phyloP scores from a whole-genome alignment of 2,329 filamentous ascomycete species.

The Colletotrichum gigasporum region DNA sequence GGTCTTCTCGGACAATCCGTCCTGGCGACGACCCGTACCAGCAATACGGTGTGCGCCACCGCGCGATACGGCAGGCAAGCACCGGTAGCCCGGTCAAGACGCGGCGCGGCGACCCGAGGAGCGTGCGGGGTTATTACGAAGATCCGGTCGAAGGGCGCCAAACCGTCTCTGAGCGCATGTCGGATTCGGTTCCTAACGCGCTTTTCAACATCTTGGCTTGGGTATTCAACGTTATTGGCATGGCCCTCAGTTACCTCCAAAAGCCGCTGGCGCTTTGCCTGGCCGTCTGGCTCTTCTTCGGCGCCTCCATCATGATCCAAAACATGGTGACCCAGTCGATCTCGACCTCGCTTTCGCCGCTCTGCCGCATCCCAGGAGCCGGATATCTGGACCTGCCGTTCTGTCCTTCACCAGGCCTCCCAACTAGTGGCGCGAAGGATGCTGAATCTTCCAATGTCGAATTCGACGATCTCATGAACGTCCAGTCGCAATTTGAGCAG shows the following conservation, averaged over 20 bases:
- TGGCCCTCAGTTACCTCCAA: conserved; percentile 70
- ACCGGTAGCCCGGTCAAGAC: conserved; percentile 38
- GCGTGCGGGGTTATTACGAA: conserved; percentile 10
- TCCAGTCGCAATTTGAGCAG: conserved; percentile 80
- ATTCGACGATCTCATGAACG: conserved; percentile 78
- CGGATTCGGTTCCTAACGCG: conserved; percentile 46
- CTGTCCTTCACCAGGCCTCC: conserved; percentile 53
- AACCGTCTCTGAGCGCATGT: conserved; percentile 43
- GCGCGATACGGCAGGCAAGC: conserved; percentile 31
- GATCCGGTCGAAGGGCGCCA: background rate
- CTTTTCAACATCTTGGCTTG: conserved; percentile 56
- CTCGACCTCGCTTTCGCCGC: conserved; percentile 69
- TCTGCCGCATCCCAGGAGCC: conserved; percentile 75
- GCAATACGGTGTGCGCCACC: conserved; percentile 40
- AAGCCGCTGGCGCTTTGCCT: conserved; percentile 70
- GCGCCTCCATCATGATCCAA: conserved; percentile 65
- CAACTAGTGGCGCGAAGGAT: conserved; percentile 23
- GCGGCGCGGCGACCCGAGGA: conserved; percentile 26
- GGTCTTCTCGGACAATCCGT: conserved; percentile 45
- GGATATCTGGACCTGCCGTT: conserved; percentile 71
- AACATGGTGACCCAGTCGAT: conserved; percentile 71
- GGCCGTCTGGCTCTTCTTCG: conserved; percentile 68
- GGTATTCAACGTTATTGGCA: conserved; percentile 62
- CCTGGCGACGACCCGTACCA: conserved; percentile 38
- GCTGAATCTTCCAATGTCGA: conserved; percentile 56